Base-by-base conservation (phyloP, 225 moss, liverwort and hornwort genomes). In the Marchantia polymorpha region DNA sequence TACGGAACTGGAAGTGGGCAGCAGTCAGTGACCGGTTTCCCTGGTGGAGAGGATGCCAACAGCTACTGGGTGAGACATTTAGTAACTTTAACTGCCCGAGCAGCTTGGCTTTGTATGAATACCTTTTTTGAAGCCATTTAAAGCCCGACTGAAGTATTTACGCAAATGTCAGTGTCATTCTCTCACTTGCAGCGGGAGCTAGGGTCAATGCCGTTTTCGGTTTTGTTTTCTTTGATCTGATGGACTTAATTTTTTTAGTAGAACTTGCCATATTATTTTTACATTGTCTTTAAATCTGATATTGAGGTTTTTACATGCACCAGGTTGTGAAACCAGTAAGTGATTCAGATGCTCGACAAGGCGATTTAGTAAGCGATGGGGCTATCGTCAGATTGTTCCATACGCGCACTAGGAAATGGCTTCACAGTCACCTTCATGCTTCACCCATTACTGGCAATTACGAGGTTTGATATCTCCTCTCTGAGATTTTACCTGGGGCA, bases 1-100 rank as follows among this genome's bases (percentile, higher is more conserved):
- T 99, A 99, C 68, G 99, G 99, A 64, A 91, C 99, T 77, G 99
- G 99, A 69, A 99, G 99, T 69, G 99, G 99, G 26, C 99, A 99
- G 72, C 99, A 99, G 77, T 99, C 99, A 81, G 99, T 99, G 79
- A 99, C 99, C 76, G 88, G 91, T 61, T 99, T 95, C 78, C 95
- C 93, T 54, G 95, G 95, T 69, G 95, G 91, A 54, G 94, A 97
- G 79, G 99, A 99, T 80, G 85, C 89, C 82, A 99, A 99, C 65
- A 99, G 99, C 80, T 92, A 91, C 80, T 99, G 99, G 99, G 97
- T 97, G 89, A 85, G 94, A 19, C 12, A 13, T 69, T 65, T 65
- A 29, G 27, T 65, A 13, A 39, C 47, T 30, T 19, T 46, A 39
- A 39, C 5, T 39, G 2, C 39, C 5, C 3, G 39, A 2, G 39